Evolutionary conservation across 345 rosid genomes (phyloP).

Genomic region (Trapa incisa): DNA sequence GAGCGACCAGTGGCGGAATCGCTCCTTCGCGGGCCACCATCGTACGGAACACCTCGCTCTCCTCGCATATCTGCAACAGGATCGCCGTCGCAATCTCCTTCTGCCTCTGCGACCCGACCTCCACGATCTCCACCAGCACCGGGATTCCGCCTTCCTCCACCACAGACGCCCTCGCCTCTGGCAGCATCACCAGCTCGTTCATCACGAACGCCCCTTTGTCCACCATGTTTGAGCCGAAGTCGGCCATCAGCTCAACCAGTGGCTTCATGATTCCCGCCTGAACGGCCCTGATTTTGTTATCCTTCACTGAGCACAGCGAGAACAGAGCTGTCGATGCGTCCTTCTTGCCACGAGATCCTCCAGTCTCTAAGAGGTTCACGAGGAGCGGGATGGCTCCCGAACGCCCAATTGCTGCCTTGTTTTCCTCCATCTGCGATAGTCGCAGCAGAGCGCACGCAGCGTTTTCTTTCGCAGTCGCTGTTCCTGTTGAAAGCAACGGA

Average conservation of each 20-base stretch:
- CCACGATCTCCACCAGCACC: constrained; percentile 12
- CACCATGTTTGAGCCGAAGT: constrained; percentile 86
- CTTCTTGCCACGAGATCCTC: constrained; percentile 70
- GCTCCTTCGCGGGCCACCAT: constrained; percentile 35
- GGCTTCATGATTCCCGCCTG: constrained; percentile 76
- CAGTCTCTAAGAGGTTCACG: constrained; percentile 55
- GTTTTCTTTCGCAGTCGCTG: constrained; percentile 74
- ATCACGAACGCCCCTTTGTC: constrained; percentile 78
- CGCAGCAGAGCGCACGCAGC: constrained; percentile 89
- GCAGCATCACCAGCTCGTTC: constrained; percentile 36
- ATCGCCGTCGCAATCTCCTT: constrained; percentile 70
- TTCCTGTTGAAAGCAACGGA: constrained; percentile 26
- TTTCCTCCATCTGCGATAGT: constrained; percentile 67
- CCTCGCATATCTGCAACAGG: constrained; percentile 61
- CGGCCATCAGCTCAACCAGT: constrained; percentile 85
- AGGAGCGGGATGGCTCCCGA: constrained; percentile 77
- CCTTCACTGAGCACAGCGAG: constrained; percentile 65
- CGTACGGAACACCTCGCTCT: constrained; percentile 35
- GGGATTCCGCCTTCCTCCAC: constrained; percentile 92
- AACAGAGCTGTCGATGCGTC: constrained; percentile 90
- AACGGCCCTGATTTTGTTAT: constrained; percentile 74
- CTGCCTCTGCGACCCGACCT: constrained; percentile 77
- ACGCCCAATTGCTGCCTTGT: constrained; percentile 76
- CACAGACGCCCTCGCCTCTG: constrained; percentile 56
- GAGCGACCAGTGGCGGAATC: constrained; percentile 73